phyloP scores from a whole-genome alignment of 305 asterid species.

The Plantago lanceolata region DNA sequence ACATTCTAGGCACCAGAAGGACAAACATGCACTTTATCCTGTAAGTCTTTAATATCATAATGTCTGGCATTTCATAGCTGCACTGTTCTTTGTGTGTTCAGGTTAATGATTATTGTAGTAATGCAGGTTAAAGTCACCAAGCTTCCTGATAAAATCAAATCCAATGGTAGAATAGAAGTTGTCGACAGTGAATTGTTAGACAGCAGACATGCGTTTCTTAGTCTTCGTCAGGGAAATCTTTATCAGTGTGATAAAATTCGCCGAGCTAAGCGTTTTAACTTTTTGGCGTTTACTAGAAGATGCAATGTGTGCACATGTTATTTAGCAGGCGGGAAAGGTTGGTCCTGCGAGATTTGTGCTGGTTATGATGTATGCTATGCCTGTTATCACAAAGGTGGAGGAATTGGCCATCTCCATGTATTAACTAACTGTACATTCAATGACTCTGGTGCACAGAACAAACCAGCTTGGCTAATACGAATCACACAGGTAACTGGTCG shows the following conservation, averaged over 20 bases:
- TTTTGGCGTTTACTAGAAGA: conserved; percentile 79
- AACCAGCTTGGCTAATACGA: conserved; percentile 84
- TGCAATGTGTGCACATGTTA: conserved; percentile 69
- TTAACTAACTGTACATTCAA: conserved; percentile 72
- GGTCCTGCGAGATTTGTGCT: conserved; percentile 97
- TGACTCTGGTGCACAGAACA: conserved; percentile 86
- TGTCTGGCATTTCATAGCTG: conserved; percentile 2
- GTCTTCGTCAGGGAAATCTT: conserved; percentile 96
- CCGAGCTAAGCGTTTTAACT: conserved; percentile 93
- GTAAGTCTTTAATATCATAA: conserved; percentile 33
- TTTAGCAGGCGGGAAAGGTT: conserved; percentile 94
- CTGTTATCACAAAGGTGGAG: conserved; percentile 83
- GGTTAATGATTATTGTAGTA: conserved; percentile 17
- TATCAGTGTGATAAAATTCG: conserved; percentile 96
- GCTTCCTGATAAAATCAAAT: conserved; percentile 67
- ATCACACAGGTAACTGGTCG: conserved; percentile 62
- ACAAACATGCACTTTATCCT: conserved; percentile 66
- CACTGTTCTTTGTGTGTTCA: conserved; percentile 1
- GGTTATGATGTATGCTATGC: conserved; percentile 87
- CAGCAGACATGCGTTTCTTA: conserved; percentile 92
- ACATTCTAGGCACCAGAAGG: conserved; percentile 78
- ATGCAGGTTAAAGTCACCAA: conserved; percentile 63
- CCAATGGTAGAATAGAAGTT: conserved; percentile 71
- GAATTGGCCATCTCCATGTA: conserved; percentile 74
- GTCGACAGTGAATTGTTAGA: conserved; percentile 97